A percentile compares a stretch with the other conserved stretches of the same genome.
Conservation (phyloP, 164 flowering plant species). For the Aristolochia contorta region DNA sequence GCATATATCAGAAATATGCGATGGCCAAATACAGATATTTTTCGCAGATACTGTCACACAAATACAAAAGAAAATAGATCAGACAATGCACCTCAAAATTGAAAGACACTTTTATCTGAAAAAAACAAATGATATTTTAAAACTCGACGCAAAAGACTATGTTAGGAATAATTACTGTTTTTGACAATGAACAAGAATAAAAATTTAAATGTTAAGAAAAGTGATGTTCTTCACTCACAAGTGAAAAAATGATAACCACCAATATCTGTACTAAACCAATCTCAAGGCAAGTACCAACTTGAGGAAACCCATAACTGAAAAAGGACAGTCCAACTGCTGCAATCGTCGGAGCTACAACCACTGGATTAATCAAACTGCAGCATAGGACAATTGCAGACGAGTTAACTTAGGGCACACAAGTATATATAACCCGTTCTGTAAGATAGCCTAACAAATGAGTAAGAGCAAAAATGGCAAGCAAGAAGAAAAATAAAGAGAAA, state of each 20-base stretch:
- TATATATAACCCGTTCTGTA: too few species aligned
- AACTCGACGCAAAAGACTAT: not conserved
- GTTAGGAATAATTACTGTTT: not conserved
- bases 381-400: constrained; percentile 8
- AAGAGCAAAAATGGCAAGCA: too few species aligned
- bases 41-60: constrained; percentile 85
- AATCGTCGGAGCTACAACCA: constrained; percentile 91
- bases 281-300: constrained; percentile 87
- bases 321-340: constrained; percentile 99
- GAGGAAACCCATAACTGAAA: constrained; percentile 92
- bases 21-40: constrained; percentile 85
- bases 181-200: too few species aligned
- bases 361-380: constrained; percentile 87
- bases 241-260: constrained; percentile 71
- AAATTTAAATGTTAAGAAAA: not conserved
- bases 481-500: too few species aligned
- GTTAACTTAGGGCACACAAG: not conserved
- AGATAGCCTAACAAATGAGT: too few species aligned
- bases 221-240: constrained; percentile 43
- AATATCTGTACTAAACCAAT: constrained; percentile 89
- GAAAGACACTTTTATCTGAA: not conserved
- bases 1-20: constrained; percentile 93
- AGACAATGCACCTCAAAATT: constrained; percentile 3
- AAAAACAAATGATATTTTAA: not conserved
- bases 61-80: constrained; percentile 4